A percentile compares a stretch with the other conserved stretches of the same genome.
Conservation (phyloP, 2,329 filamentous ascomycete genomes). For the Paracamarosporium sp. region DNA sequence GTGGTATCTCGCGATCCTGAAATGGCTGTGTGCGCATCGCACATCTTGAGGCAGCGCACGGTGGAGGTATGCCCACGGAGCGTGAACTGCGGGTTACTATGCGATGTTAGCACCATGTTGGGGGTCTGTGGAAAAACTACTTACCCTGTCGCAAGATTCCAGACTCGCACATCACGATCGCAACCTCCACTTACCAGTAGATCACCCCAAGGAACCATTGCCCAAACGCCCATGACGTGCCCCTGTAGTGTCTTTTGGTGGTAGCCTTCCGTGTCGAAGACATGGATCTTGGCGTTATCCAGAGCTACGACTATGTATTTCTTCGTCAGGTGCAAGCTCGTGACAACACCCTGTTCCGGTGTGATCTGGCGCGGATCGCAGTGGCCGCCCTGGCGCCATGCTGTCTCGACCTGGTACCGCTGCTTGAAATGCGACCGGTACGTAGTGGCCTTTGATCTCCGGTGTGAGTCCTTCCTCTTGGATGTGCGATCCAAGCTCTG, state of each 20-base stretch:
- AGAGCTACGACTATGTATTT: conserved; percentile 98
- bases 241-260: conserved; percentile 88
- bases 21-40: conserved; percentile 89
- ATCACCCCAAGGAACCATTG: conserved; percentile 98
- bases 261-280: conserved; percentile 91
- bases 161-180: conserved; percentile 94
- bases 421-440: conserved; percentile 99
- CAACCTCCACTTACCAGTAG: conserved; percentile 94
- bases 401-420: conserved; percentile 93
- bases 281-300: conserved; percentile 98
- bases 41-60: conserved; percentile 97
- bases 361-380: conserved; percentile 87
- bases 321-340: conserved; percentile 88
- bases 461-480: conserved; percentile 38
- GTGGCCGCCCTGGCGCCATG: conserved; percentile 91
- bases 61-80: conserved; percentile 95
- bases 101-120: conserved; percentile 15
- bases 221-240: conserved; percentile 99
- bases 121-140: conserved; percentile 30
- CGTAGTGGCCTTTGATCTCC: conserved; percentile 72
- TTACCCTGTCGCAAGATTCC: conserved; percentile 93
- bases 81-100: conserved; percentile 55
- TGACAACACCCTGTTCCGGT: conserved; percentile 95
- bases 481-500: conserved; percentile 64
- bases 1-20: conserved; percentile 96